Evolutionary conservation across 441 rosid species (phyloP), one percentile per base, ranked within the genome.

Genomic region (Gossypium gossypioides): DNA sequence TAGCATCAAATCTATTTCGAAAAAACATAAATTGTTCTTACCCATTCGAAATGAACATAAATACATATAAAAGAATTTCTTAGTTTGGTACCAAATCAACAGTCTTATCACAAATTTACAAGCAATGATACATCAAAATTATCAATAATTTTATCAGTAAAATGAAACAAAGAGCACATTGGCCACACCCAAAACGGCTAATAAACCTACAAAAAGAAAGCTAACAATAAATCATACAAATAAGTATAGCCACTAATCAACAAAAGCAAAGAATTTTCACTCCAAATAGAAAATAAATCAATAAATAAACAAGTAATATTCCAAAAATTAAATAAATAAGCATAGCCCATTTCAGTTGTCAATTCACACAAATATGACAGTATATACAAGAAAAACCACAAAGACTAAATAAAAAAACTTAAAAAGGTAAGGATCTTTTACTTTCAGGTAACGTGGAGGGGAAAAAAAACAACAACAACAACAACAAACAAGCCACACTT

Each of bases 51-150:
- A 60, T 60, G 65, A 29, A 60, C 44, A n/a, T 60, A 60, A 60
- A 60, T n/a, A 25, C n/a, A 50, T 67, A 15, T 24, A 22, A 15
- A 22, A 15, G 8, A 15, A 50, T 9, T 50, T 67, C 42, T 15
- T 1, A 42, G 25, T 50, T 67, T 67, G 16, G 4, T 62, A 84
- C 94, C 84, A 95, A 94, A 56, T 84, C 86, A 68, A 24, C 24
- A 48, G 57, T 50, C 56, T 3, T 25, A 22, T 65, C 34, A 65
- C 18, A 15, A 42, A 42, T 12, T 44, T 55, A 40, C 50, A 68
- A 60, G 51, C 19, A 68, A 44, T 22, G 19, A 63, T 25, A 15
- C 32, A 67, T 12, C 66, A 34, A 9, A 32, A 57, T 29, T 44
- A 42, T 15, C 34, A 46, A 55, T 5, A 59, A 12, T 9, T 57